phyloP scores from a whole-genome alignment of 1,284 basidiomycete genomes.

The Puccinia hordei region DNA sequence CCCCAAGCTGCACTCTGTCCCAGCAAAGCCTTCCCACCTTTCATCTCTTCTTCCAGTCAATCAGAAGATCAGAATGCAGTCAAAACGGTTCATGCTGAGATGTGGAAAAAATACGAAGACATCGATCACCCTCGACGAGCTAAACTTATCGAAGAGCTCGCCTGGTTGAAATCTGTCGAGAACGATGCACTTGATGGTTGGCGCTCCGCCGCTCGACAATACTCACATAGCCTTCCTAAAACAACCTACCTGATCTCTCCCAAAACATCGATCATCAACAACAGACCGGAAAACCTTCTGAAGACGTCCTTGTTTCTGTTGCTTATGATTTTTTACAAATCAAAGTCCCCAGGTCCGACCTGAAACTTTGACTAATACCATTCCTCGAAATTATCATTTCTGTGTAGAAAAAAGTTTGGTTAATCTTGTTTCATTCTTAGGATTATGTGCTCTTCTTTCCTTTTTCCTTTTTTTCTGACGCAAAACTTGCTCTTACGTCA shows the following conservation, averaged over 20 bases:
- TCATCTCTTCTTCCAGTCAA: background rate
- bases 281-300: too few species aligned
- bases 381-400: too few species aligned
- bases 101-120: slow-evolving; percentile 47
- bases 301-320: background rate
- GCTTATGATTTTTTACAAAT: slow-evolving; percentile 47
- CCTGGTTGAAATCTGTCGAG: slow-evolving; percentile 38
- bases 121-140: slow-evolving; percentile 2
- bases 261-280: background rate
- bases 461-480: too few species aligned
- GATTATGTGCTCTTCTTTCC: too few species aligned
- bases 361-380: too few species aligned
- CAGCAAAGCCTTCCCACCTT: slow-evolving; percentile 12
- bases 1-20: slow-evolving; percentile 30
- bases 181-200: slow-evolving; percentile 32
- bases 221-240: background rate
- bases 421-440: too few species aligned
- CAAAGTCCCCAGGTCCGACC: slow-evolving; percentile 32
- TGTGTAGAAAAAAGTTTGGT: too few species aligned
- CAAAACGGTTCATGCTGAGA: slow-evolving; percentile 2
- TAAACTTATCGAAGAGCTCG: slow-evolving; percentile 21
- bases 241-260: background rate
- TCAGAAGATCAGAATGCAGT: background rate
- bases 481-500: too few species aligned
- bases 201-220: background rate